Conservation (phyloP, 2,329 filamentous ascomycete genomes). For the Fusarium odoratissimum region DNA sequence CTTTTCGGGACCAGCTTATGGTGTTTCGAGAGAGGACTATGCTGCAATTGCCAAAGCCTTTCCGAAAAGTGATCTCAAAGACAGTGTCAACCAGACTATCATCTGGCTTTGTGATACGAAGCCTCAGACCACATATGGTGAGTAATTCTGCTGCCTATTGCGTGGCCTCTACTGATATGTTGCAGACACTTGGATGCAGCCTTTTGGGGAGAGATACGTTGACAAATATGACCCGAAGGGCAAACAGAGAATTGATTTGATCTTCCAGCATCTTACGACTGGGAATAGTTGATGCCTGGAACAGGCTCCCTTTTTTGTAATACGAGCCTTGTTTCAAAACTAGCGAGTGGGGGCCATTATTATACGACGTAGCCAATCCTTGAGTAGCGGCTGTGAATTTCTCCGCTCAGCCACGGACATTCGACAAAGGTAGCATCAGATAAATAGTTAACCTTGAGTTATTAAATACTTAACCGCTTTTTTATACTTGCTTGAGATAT, state of each 20-base stretch:
- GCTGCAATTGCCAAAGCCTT: background rate
- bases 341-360: background rate
- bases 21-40: background rate
- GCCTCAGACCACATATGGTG: constrained; percentile 12
- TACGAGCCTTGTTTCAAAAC: background rate
- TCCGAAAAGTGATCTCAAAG: constrained; percentile 5
- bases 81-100: constrained; percentile 12
- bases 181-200: constrained; percentile 22
- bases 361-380: background rate
- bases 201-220: constrained; percentile 22
- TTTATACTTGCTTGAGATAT: background rate
- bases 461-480: background rate
- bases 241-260: constrained; percentile 7
- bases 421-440: background rate
- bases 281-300: background rate
- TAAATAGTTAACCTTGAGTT: background rate
- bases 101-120: constrained; percentile 19
- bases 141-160: background rate
- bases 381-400: background rate
- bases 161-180: background rate
- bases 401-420: background rate
- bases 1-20: constrained; percentile 5
- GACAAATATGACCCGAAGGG: background rate
- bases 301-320: background rate
- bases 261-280: background rate